A percentile compares a stretch with the other conserved stretches of the same genome.
Conservation (phyloP, 768 basidiomycete genomes). For the Leccinum olivaceopallidum region DNA sequence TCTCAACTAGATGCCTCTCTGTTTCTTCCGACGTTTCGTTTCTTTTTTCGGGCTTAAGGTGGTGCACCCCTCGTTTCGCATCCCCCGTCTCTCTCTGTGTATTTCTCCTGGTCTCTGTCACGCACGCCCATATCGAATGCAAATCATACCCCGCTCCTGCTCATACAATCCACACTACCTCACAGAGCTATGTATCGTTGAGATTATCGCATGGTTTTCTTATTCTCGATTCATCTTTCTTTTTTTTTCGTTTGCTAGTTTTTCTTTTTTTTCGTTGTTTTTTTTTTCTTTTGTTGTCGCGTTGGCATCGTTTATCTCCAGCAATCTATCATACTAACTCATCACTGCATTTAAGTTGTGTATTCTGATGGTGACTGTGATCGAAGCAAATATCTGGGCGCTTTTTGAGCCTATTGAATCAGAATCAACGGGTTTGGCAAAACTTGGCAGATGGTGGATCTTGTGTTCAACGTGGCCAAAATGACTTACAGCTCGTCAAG, state of each 20-base stretch:
- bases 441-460: too few species aligned
- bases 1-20: slow-evolving; percentile 71
- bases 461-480: too few species aligned
- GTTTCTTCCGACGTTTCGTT: neutral
- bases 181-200: slow-evolving; percentile 34
- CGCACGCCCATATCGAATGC: slow-evolving; percentile 13
- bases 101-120: slow-evolving; percentile 7
- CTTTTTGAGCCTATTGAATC: too few species aligned
- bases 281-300: slow-evolving; percentile 3
- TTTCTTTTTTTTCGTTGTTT: neutral
- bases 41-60: slow-evolving; percentile 1
- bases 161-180: slow-evolving; percentile 12
- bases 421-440: too few species aligned
- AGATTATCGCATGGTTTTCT: slow-evolving; percentile 26
- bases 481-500: too few species aligned
- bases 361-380: neutral
- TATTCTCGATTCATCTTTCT: neutral
- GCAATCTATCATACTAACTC: slow-evolving; percentile 21
- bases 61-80: neutral
- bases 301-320: slow-evolving; percentile 8
- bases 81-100: neutral
- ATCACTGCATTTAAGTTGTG: neutral
- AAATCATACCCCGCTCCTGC: slow-evolving; percentile 22
- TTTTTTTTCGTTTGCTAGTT: neutral
- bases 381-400: too few species aligned